Evolutionary conservation across 1,284 basidiomycete genomes (phyloP).

Genomic region (Apiotrichum veenhuisii): DNA sequence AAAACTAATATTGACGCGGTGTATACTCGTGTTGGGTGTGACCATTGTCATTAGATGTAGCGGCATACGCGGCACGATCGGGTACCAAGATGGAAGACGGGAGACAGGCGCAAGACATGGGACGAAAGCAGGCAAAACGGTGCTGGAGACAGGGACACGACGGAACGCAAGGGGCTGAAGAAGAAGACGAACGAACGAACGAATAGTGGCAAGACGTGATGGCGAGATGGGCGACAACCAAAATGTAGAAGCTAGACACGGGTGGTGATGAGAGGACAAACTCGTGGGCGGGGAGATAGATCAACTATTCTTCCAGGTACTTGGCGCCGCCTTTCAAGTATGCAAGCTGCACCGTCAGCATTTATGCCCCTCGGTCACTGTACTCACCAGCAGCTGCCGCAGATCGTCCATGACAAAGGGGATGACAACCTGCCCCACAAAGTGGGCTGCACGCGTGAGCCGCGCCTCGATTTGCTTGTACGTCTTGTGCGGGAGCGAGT

Average conservation of each 20-base stretch:
- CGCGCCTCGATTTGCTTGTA: constrained; percentile 66
- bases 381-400: constrained; percentile 67
- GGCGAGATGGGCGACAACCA: neutral
- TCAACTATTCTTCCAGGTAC: constrained; percentile 36
- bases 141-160: neutral
- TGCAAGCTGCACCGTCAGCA: constrained; percentile 23
- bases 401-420: constrained; percentile 79
- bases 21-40: neutral
- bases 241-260: neutral
- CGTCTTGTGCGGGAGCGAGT: constrained; percentile 62
- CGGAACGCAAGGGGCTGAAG: neutral
- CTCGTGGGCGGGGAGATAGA: too few relatives aligned
- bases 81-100: neutral
- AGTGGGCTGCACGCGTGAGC: constrained; percentile 77
- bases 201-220: neutral
- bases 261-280: too few relatives aligned
- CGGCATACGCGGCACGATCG: neutral
- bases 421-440: constrained; percentile 82
- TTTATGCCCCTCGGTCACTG: neutral
- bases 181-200: neutral
- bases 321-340: constrained; percentile 39
- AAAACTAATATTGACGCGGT: neutral
- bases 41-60: neutral
- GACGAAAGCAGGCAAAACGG: neutral
- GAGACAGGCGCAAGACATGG: neutral